These are phyloP conservation scores for Zymoseptoria passerinii DNA, from an alignment of 2,329 filamentous ascomycete species.

Conservation along the genomic window DNA sequence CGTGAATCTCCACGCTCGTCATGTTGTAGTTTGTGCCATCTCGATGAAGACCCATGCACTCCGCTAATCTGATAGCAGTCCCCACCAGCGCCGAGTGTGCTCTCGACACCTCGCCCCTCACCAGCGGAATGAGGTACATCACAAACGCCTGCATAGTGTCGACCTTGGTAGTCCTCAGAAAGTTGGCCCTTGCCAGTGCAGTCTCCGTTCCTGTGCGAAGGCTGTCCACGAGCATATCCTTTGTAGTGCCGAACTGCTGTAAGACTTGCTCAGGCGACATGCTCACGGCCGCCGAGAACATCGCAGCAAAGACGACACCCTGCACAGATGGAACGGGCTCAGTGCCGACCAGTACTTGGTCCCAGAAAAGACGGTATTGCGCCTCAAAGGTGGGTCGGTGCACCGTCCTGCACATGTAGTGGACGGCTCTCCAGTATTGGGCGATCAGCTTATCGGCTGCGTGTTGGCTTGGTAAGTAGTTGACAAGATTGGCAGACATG, in stretches of 20 bases:
- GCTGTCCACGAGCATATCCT: conserved; percentile 51
- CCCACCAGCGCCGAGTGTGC: conserved; percentile 65
- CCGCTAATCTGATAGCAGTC: conserved; percentile 62
- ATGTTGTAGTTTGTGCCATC: conserved; percentile 61
- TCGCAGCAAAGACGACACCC: conserved; percentile 59
- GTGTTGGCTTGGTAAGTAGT: conserved; percentile 52
- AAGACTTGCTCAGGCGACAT: conserved; percentile 49
- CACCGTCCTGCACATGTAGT: conserved; percentile 59
- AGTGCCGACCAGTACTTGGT: conserved; percentile 48
- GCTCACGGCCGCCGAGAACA: conserved; percentile 62
- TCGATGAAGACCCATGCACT: conserved; percentile 69
- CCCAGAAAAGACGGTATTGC: conserved; percentile 59
- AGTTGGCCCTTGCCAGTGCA: conserved; percentile 60
- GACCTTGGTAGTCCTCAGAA: conserved; percentile 62
- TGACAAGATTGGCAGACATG: conserved; percentile 45
- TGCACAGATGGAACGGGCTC: conserved; percentile 59
- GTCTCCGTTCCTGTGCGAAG: conserved; percentile 60
- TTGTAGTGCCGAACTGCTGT: conserved; percentile 48
- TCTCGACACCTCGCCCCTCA: conserved; percentile 62
- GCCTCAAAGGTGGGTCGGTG: conserved; percentile 60
- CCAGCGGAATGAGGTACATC: conserved; percentile 68
- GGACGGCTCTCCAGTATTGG: conserved; percentile 61
- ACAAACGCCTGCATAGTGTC: conserved; percentile 70
- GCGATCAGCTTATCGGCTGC: conserved; percentile 55
- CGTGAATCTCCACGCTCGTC: conserved; percentile 59